Conservation (phyloP, 108 stramenopile species). For the Skeletonema tropicum region DNA sequence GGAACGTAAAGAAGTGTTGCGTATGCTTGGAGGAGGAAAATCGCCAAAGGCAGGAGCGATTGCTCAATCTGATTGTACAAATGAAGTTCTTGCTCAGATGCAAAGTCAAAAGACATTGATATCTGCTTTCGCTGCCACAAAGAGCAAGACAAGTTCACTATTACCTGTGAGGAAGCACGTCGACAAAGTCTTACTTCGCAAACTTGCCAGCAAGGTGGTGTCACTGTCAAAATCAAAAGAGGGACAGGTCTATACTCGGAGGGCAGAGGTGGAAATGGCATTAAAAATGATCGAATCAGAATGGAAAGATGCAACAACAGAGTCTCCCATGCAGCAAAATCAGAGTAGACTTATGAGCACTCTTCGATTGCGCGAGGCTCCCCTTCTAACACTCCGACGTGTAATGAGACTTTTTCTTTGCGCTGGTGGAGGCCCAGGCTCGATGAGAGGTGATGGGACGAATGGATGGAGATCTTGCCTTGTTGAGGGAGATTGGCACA, state of each 20-base stretch:
- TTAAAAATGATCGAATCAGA: slow-evolving; percentile 12
- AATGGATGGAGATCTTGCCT: slow-evolving; percentile 64
- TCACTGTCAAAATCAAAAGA: neutral
- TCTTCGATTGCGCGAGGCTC: slow-evolving; percentile 68
- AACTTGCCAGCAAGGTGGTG: slow-evolving; percentile 49
- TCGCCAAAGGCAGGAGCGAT: neutral
- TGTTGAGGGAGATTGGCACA: slow-evolving; percentile 58
- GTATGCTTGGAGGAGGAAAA: slow-evolving; percentile 57
- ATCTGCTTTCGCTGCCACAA: slow-evolving; percentile 20
- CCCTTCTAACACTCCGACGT: slow-evolving; percentile 57
- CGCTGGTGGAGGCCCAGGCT: slow-evolving; percentile 76
- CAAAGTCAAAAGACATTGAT: slow-evolving; percentile 69
- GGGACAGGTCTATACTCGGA: neutral
- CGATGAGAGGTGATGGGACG: slow-evolving; percentile 79
- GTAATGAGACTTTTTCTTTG: slow-evolving; percentile 67
- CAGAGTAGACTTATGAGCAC: slow-evolving; percentile 10
- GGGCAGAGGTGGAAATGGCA: slow-evolving; percentile 24
- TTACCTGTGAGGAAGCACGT: slow-evolving; percentile 78
- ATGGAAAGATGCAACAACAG: slow-evolving; percentile 13
- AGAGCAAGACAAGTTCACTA: slow-evolving; percentile 10
- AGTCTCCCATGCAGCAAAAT: neutral
- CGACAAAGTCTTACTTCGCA: slow-evolving; percentile 51
- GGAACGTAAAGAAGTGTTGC: slow-evolving; percentile 59
- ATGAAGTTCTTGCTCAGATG: slow-evolving; percentile 84
- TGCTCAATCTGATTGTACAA: slow-evolving; percentile 22